Evolutionary conservation across 129 eudicot species (phyloP).

Genomic region (Smallanthus sonchifolius): DNA sequence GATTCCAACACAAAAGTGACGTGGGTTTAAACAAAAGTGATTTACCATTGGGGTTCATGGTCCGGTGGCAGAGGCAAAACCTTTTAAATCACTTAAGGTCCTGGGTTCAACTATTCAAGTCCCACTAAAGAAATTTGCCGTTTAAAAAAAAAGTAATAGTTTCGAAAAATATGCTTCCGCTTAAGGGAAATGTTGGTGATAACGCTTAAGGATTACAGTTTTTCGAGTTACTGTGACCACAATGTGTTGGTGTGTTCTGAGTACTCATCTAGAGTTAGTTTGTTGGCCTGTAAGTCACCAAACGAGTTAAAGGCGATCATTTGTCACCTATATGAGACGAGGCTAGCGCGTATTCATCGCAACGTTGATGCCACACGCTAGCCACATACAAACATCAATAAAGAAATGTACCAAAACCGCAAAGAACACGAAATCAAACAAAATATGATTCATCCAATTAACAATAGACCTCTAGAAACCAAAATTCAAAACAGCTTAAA

Average conservation of each 20-base stretch:
- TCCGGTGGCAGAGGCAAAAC: too few species aligned
- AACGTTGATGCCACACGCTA: neutral
- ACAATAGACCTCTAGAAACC: neutral
- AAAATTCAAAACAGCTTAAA: constrained; percentile 9
- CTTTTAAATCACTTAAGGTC: too few species aligned
- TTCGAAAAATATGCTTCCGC: neutral
- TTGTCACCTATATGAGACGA: neutral
- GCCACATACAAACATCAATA: neutral
- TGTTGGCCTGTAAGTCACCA: neutral
- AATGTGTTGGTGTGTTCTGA: neutral
- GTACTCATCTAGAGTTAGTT: neutral
- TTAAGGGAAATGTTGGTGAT: neutral
- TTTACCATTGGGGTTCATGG: too few species aligned
- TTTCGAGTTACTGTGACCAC: neutral
- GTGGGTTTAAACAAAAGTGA: too few species aligned
- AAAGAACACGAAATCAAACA: neutral
- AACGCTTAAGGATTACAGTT: neutral
- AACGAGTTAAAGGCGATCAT: neutral
- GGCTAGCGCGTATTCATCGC: neutral
- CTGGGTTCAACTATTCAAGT: too few species aligned
- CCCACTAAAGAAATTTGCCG: too few species aligned
- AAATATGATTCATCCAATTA: constrained; percentile 5
- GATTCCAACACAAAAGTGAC: neutral
- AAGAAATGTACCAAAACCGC: neutral
- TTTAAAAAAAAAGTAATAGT: neutral